phyloP scores from a whole-genome alignment of 2,329 filamentous ascomycete species.

The Cytospora schulzeri region DNA sequence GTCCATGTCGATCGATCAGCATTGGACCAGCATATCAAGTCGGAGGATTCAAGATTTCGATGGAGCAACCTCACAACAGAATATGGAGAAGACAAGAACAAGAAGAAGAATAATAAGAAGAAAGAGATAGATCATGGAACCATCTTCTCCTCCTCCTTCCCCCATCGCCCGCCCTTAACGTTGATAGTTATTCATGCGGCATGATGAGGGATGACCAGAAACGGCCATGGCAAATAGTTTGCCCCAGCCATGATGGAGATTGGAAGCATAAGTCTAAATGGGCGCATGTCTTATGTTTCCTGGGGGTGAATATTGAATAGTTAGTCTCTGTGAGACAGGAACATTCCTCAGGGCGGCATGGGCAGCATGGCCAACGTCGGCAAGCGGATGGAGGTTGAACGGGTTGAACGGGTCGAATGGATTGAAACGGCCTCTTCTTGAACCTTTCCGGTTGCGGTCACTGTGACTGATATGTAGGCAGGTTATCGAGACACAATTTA shows the following conservation, averaged over 20 bases:
- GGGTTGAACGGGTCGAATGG: no score
- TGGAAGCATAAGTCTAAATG: slow-evolving; percentile 5
- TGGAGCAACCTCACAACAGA: neutral
- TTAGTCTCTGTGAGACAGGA: slow-evolving; percentile 25
- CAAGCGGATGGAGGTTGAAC: neutral
- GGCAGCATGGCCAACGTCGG: neutral
- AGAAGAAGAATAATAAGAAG: neutral
- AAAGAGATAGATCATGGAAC: neutral
- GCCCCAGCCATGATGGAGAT: slow-evolving; percentile 25
- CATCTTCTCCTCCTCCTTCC: neutral
- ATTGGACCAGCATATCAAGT: slow-evolving; percentile 10
- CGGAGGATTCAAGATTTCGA: neutral
- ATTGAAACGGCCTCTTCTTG: neutral
- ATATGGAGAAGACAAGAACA: no score
- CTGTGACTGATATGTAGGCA: neutral
- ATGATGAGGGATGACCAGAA: neutral
- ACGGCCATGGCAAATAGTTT: neutral
- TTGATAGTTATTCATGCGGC: slow-evolving; percentile 11
- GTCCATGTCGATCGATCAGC: slow-evolving; percentile 16
- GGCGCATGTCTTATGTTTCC: slow-evolving; percentile 3
- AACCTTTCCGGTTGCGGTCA: neutral
- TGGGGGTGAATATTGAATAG: neutral
- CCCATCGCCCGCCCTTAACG: neutral
- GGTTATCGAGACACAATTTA: neutral
- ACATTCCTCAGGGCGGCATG: slow-evolving; percentile 25